Conservation (phyloP, 768 basidiomycete genomes). For the Russula earlei region DNA sequence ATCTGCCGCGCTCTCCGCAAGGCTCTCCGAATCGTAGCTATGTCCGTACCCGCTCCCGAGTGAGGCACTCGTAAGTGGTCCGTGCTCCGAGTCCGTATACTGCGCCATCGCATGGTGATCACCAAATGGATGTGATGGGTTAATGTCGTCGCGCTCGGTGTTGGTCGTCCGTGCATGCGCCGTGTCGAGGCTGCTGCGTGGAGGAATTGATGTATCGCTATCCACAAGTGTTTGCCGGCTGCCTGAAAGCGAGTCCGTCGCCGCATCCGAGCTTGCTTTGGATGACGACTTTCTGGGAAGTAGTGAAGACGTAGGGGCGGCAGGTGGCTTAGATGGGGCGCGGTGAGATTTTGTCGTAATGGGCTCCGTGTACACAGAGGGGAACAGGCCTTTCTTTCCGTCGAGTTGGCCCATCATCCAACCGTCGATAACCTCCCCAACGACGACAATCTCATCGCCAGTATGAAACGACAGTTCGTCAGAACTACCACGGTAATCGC, state of each 20-base stretch:
- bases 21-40: slow-evolving; percentile 31
- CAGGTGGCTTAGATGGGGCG: slow-evolving; percentile 23
- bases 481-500: slow-evolving; percentile 63
- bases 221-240: slow-evolving; percentile 15
- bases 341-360: slow-evolving; percentile 27
- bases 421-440: slow-evolving; percentile 75
- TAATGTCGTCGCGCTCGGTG: slow-evolving; percentile 25
- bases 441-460: slow-evolving; percentile 67
- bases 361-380: slow-evolving; percentile 59
- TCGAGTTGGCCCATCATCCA: slow-evolving; percentile 85
- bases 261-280: background rate
- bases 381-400: slow-evolving; percentile 74
- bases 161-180: slow-evolving; percentile 26
- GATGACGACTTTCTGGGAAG: slow-evolving; percentile 11
- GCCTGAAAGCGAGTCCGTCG: slow-evolving; percentile 8
- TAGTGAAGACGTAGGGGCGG: slow-evolving; percentile 1
- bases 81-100: slow-evolving; percentile 1
- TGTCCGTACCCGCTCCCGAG: slow-evolving; percentile 34
- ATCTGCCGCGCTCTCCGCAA: slow-evolving; percentile 32
- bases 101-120: slow-evolving; percentile 36
- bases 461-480: slow-evolving; percentile 72
- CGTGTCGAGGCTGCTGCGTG: slow-evolving; percentile 36
- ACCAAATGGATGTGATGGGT: slow-evolving; percentile 43
- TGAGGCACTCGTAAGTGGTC: slow-evolving; percentile 26
- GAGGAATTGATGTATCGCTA: slow-evolving; percentile 34